phyloP scores from a whole-genome alignment of 495 filamentous ascomycete genomes.

The Chaetomium fimeti region DNA sequence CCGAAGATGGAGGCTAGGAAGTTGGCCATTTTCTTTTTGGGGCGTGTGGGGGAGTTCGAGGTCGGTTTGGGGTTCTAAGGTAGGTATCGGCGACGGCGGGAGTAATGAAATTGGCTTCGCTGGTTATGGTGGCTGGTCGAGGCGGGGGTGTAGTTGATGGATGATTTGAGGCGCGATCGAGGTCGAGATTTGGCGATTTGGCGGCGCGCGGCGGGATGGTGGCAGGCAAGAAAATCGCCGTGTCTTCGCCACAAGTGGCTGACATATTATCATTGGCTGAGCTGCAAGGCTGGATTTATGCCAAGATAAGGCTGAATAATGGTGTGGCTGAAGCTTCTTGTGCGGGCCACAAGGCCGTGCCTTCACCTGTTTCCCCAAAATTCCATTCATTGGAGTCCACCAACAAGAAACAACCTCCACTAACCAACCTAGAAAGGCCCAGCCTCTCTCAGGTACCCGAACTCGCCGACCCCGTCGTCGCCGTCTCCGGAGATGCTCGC shows the following conservation, averaged over 20 bases:
- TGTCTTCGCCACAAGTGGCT: constrained; percentile 16
- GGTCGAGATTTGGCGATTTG: constrained; percentile 8
- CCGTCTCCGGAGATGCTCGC: not conserved
- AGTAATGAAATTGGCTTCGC: not conserved
- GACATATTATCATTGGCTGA: constrained; percentile 5
- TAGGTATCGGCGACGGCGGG: not conserved
- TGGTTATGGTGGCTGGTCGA: not conserved
- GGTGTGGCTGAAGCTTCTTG: constrained; percentile 28
- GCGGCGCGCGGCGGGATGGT: too few species aligned
- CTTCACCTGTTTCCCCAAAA: not conserved
- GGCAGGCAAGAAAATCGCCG: constrained; percentile 8
- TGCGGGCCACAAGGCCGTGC: not conserved
- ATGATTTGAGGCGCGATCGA: not conserved
- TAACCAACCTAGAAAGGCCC: too few species aligned
- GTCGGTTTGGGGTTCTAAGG: not conserved
- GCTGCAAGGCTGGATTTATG: not conserved
- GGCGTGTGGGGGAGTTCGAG: not conserved
- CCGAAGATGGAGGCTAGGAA: constrained; percentile 99
- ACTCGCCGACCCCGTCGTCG: not conserved
- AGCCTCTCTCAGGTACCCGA: too few species aligned
- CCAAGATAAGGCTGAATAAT: constrained; percentile 19
- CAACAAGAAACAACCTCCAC: too few species aligned
- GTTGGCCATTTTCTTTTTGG: constrained; percentile 67
- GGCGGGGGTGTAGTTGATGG: constrained; percentile 4
- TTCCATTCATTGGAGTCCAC: not conserved